These are phyloP conservation scores for Willaertia magna DNA, from an alignment of 208 protist species.

Conservation along the genomic window DNA sequence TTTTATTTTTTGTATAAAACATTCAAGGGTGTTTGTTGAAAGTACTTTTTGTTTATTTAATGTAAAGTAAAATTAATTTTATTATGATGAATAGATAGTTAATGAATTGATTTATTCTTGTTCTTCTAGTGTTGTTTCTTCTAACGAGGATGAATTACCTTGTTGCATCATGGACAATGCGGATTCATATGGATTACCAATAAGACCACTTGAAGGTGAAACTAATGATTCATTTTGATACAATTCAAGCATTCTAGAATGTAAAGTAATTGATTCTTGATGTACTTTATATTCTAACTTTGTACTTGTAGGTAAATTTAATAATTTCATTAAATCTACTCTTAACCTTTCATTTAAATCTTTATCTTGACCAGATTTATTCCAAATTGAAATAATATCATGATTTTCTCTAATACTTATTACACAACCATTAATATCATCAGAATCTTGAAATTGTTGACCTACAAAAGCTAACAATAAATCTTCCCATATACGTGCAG, in stretches of 20 bases:
- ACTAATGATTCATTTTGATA: too few relatives aligned
- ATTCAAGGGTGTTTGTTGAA: too few relatives aligned
- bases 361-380: constrained; percentile 25
- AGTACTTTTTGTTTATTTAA: too few relatives aligned
- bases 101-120: too few relatives aligned
- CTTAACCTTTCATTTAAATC: constrained; percentile 14
- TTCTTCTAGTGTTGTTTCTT: too few relatives aligned
- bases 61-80: too few relatives aligned
- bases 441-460: constrained; percentile 40
- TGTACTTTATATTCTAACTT: neutral
- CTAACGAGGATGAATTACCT: too few relatives aligned
- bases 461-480: constrained; percentile 46
- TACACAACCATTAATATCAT: constrained; percentile 39
- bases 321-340: neutral
- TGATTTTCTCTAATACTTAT: constrained; percentile 28
- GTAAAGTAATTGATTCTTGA: neutral
- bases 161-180: too few relatives aligned
- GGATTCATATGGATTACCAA: too few relatives aligned
- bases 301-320: neutral
- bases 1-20: too few relatives aligned
- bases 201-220: too few relatives aligned
- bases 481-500: constrained; percentile 46
- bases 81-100: too few relatives aligned
- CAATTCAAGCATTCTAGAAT: neutral
- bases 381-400: constrained; percentile 43